Evolutionary conservation across 768 basidiomycete genomes (phyloP), one percentile per base, ranked within the genome.

Genomic region (Lactarius pseudohatsudake): DNA sequence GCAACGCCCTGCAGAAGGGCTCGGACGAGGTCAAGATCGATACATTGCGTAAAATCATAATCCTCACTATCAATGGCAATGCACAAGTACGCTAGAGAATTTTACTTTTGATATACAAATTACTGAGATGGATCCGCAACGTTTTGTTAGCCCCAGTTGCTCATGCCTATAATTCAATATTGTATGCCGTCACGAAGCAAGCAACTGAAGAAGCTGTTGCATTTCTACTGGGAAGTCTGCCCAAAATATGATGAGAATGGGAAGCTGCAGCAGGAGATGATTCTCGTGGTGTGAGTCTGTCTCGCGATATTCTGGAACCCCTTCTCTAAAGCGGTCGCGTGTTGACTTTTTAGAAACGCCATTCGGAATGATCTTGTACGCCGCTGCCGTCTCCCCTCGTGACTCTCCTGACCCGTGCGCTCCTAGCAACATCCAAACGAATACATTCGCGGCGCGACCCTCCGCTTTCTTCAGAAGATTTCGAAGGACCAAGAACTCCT

Each of bases 221-320:
- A 94, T 77, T 94, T 94, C 75, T 95, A 96, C 76, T 95, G 92
- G 92, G 93, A 98, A 79, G 91, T 98, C 26, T 98, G 96, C 78
- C 96, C 96, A 10, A 98, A 98, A 77, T 89, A 96, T 69, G 96
- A 98, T 72, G 96, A 98, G 73, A 89, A 86, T 70, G 96, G 96
- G 59, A 98, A 98, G 79, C 79, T 98, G 71, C 98, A 96, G 84
- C 97, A 98, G 79, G 96, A 99, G 81, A 98, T 98, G 96, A 98
- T 98, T 75, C 85, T 98, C 61, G 96, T 98, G 38, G 95, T 96
- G 94, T 96, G 77, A 76, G 93, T 86, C 55, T 64, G 59, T 60
- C 53, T 47, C 57, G 43, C 58, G 72, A 43, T 66, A 68, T 61
- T 28, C 28, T 59, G 4, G 18, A 65, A 70, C 26, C 62, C 34